A percentile compares a stretch with the other conserved stretches of the same genome.
phyloP scores from a whole-genome alignment of 2,329 filamentous ascomycete genomes.

The Sporothrix pallida region DNA sequence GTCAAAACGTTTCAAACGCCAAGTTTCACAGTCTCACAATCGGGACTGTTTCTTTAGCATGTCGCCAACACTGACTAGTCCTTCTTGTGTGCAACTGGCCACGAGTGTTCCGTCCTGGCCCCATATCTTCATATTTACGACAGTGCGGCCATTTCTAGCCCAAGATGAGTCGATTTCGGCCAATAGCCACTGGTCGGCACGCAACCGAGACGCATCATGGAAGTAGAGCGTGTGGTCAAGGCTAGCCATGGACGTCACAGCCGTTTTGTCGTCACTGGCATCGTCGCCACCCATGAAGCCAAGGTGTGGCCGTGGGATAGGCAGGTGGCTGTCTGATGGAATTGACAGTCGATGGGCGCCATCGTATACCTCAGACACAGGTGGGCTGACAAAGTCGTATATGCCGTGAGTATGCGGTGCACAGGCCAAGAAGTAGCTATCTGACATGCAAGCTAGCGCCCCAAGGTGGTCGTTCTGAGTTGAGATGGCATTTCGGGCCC shows the following conservation, averaged over 20 bases:
- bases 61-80: not conserved
- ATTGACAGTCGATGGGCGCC: not conserved
- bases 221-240: conserved; percentile 14
- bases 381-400: conserved; percentile 11
- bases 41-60: not conserved
- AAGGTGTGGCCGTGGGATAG: not conserved
- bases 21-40: not conserved
- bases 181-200: conserved; percentile 7
- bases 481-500: not conserved
- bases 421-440: not conserved
- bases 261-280: not conserved
- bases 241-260: not conserved
- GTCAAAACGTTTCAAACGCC: not conserved
- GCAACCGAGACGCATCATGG: not conserved
- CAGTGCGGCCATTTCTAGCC: not conserved
- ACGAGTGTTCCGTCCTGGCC: not conserved
- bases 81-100: not conserved
- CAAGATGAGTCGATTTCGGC: conserved; percentile 1
- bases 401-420: not conserved
- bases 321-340: not conserved
- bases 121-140: not conserved
- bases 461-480: not conserved
- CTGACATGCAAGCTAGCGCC: conserved; percentile 3
- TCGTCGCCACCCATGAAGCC: not conserved
- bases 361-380: not conserved